These are phyloP conservation scores for Cyberlindnera nakhonratchasimensis DNA, from an alignment of 805 yeast species.

Conservation along the genomic window DNA sequence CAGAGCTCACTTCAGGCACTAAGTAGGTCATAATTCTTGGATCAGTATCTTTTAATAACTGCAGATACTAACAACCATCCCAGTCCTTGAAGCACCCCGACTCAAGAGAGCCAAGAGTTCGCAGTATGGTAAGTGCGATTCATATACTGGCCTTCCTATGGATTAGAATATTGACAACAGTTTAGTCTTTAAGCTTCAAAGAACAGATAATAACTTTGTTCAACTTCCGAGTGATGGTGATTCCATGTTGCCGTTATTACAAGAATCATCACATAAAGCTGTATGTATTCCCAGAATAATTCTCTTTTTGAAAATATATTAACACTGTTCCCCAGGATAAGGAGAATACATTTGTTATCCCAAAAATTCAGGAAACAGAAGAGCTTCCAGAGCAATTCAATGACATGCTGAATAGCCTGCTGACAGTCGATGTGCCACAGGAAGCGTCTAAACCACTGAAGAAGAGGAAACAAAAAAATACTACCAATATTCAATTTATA, in stretches of 20 bases:
- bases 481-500: conserved; percentile 28
- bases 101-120: conserved; percentile 40
- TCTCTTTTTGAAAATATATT: too few species aligned
- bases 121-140: conserved; percentile 24
- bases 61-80: conserved; percentile 5
- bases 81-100: conserved; percentile 34
- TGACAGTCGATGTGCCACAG: conserved; percentile 34
- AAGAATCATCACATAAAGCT: conserved; percentile 22
- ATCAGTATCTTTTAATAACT: neutral
- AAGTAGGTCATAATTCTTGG: conserved; percentile 27
- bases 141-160: too few species aligned
- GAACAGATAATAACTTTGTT: conserved; percentile 39
- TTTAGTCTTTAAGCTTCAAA: conserved; percentile 42
- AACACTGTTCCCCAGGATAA: too few species aligned
- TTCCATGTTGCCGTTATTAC: conserved; percentile 22
- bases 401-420: conserved; percentile 69
- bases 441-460: conserved; percentile 20
- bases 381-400: conserved; percentile 58
- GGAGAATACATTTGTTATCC: conserved; percentile 27
- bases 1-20: conserved; percentile 89
- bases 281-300: conserved; percentile 10
- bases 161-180: conserved; percentile 4
- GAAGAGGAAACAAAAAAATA: conserved; percentile 27
- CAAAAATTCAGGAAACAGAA: conserved; percentile 23
- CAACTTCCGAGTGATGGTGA: conserved; percentile 15